Conservation (phyloP, 2,329 filamentous ascomycete genomes). For the Fusarium multiceps region DNA sequence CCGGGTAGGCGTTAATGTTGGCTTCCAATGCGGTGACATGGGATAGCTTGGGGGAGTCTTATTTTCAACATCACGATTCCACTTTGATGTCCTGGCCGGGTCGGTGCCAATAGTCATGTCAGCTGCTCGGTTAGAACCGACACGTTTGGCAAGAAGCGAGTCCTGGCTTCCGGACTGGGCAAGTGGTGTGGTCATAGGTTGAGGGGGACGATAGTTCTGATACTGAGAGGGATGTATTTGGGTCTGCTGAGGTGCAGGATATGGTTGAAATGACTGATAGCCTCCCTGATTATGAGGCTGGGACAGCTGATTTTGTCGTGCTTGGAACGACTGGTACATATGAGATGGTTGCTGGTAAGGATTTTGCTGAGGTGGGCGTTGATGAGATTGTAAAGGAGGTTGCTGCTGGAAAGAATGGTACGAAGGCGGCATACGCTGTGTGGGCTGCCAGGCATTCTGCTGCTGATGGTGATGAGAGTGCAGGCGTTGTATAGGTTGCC, state of each 20-base stretch:
- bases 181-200: constrained; percentile 14
- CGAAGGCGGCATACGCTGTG: constrained; percentile 34
- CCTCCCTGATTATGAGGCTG: constrained; percentile 24
- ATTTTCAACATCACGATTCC: constrained; percentile 30
- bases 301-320: constrained; percentile 31
- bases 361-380: constrained; percentile 24
- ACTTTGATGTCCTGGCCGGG: constrained; percentile 13
- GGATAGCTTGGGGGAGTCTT: constrained; percentile 24
- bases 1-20: constrained; percentile 73
- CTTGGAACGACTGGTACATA: constrained; percentile 24
- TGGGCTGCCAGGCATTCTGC: constrained; percentile 27
- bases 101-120: constrained; percentile 55
- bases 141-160: constrained; percentile 63
- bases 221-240: constrained; percentile 33
- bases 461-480: constrained; percentile 38
- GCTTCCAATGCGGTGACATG: constrained; percentile 54
- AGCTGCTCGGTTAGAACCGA: constrained; percentile 62
- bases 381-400: constrained; percentile 28
- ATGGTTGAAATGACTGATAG: constrained; percentile 24
- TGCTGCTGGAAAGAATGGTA: constrained; percentile 41
- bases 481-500: constrained; percentile 23
- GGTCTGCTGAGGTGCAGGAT: constrained; percentile 22
- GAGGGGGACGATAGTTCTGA: constrained; percentile 27
- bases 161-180: constrained; percentile 47
- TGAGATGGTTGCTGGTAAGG: constrained; percentile 34